Base-by-base conservation (phyloP, 2,329 filamentous ascomycete genomes). In the Elsinoe perseae region DNA sequence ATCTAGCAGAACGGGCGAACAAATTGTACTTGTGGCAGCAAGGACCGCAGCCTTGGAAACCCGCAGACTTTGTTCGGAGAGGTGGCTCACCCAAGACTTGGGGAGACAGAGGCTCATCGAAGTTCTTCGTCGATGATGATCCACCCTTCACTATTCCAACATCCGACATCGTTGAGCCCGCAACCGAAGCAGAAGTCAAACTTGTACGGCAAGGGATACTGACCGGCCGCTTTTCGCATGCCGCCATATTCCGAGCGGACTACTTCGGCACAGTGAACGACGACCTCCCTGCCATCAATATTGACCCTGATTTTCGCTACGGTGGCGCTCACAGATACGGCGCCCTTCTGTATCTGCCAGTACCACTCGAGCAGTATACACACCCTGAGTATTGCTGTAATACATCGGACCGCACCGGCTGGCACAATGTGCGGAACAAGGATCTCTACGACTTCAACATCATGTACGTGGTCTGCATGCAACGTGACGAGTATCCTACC, bases 231-330 rank as follows among this genome's bases (percentile, higher is more conserved):
- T 44, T 44, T 21, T 21, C 40, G 12, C 10, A 10, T n/a, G 46
- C 30, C 9, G 18, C 12, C n/a, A 36, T 50, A 5, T 32, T 21
- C 10, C 30, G 16, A 18, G 46, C 30, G 5, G 46, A 36, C 4
- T 14, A 3, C 12, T 50, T 32, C 32, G 46, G 46, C 14, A 12
- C 3, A 32, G 10, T 50, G 5, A 16, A 58, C 27, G 28, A 54
- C 56, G 56, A 55, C 42, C 32, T 58, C 42, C 40, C 40, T 9
- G 40, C 40, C 40, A 44, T 44, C 4, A 44, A n/a, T 12, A 44
- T 44, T 25, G 40, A 44, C 2, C 20, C 40, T 2, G 23, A 27
- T n/a, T 9, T 12, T 23, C 9, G 25, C 5, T 5, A 10, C 3
- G 40, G 20, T 25, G 20, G 40, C 16, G 40, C 40, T 8, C 16